Conservation (phyloP, 1,139 yeast genomes). For the Diutina scorzettiae region DNA sequence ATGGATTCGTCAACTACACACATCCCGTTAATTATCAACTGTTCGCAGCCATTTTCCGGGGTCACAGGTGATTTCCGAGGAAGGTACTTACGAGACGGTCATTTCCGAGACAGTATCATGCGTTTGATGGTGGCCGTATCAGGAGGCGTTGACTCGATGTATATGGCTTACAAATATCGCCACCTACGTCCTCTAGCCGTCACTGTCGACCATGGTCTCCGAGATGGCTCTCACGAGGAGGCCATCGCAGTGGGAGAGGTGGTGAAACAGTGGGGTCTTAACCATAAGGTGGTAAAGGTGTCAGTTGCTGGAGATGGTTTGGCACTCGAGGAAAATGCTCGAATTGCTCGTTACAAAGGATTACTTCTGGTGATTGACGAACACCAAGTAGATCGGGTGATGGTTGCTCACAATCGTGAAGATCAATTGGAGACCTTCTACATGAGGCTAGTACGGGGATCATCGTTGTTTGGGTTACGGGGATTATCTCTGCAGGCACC, state of each 20-base stretch:
- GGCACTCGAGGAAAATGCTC: conserved; percentile 45
- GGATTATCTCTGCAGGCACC: conserved; percentile 21
- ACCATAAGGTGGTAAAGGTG: conserved; percentile 26
- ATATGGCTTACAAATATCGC: conserved; percentile 29
- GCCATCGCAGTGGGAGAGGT: conserved; percentile 28
- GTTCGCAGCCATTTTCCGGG: too few species aligned
- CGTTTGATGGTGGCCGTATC: conserved; percentile 39
- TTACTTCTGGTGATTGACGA: conserved; percentile 25
- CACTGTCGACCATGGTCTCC: conserved; percentile 47
- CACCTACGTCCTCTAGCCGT: conserved; percentile 30
- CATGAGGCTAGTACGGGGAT: conserved; percentile 40
- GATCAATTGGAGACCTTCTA: conserved; percentile 67
- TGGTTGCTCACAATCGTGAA: conserved; percentile 58
- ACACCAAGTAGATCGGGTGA: conserved; percentile 19
- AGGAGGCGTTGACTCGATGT: conserved; percentile 80
- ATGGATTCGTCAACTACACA: too few species aligned
- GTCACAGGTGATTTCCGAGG: too few species aligned
- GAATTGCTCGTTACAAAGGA: conserved; percentile 35
- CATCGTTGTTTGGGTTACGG: conserved; percentile 48
- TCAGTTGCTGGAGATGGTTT: conserved; percentile 15
- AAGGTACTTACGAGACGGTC: too few species aligned
- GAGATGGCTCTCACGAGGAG: conserved; percentile 37
- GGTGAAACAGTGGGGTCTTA: conserved; percentile 26
- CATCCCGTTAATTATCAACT: too few species aligned
- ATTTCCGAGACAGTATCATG: too few species aligned